Evolutionary conservation across 2,329 filamentous ascomycete species (phyloP), one percentile per base, ranked within the genome.

Genomic region (Sphaerulina populicola): DNA sequence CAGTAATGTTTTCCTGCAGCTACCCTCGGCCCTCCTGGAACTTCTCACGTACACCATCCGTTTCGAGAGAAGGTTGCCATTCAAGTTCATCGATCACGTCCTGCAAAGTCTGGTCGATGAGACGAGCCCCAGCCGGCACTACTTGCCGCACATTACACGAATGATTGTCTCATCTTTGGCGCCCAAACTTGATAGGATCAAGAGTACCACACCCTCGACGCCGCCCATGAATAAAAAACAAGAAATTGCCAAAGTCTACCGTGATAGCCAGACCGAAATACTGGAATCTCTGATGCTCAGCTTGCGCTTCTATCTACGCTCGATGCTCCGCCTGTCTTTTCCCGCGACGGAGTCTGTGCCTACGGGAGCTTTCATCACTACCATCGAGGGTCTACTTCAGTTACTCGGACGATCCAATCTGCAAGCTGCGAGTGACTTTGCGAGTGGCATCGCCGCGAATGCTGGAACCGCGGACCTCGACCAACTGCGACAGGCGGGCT

Each of bases 161-260:
- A 64, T 65, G 61, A 64, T 68, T 15, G 64, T 67, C 18, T 53
- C 60, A 18, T 66, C 63, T 1, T 58, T 68, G 6, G 56, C 61
- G 18, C 65, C 66, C 1, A 66, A 71, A 35, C 58, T 64, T 35
- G 54, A 57, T 12, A 68, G 65, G 37, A 56, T 67, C 7, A 57
- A 64, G 33, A 41, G 57, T 27, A 57, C 55, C 21, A 58, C 60
- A 11, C 52, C 58, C 5, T 43, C 49, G 2, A 43, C 30, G 3
- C 50, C 66, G 18, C 62, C 66, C 4, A n/a, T 37, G 18, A 74
- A 72, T 53, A 41, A 57, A 2, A 71, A 66, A 49, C 72, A 74
- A 58, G 60, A 56, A 23, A 68, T 68, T 41, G 71, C 72, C 2
- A 65, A 64, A 35, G 68, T 71, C 6, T 75, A 74, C 55, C 68